A percentile compares a stretch with the other conserved stretches of the same genome.
Conservation (phyloP, 257 asterid genomes). For the Galeopsis tetrahit region DNA sequence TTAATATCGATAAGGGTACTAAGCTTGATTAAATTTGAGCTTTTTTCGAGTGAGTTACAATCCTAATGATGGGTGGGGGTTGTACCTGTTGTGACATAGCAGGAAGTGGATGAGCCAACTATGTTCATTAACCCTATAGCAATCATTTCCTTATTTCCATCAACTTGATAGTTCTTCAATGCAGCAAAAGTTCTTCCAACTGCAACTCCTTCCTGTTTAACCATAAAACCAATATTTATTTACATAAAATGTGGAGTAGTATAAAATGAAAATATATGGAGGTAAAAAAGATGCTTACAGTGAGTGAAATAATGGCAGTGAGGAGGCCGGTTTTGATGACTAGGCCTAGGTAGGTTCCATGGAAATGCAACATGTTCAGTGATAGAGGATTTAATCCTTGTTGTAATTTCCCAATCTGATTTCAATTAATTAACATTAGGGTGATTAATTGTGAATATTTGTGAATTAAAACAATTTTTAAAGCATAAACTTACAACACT, state of each 20-base stretch:
- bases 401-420: constrained; percentile 66
- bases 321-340: constrained; percentile 68
- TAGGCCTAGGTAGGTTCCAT: constrained; percentile 59
- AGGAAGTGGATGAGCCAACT: constrained; percentile 74
- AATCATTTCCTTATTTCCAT: constrained; percentile 87
- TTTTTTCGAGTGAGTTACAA: too few species aligned
- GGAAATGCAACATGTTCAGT: constrained; percentile 73
- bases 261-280: background rate
- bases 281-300: constrained; percentile 48
- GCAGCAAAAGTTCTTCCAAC: constrained; percentile 90
- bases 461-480: background rate
- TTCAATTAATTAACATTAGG: background rate
- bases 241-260: background rate
- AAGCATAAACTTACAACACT: constrained; percentile 53
- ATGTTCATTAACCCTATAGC: constrained; percentile 81
- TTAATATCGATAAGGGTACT: too few species aligned
- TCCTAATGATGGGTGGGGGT: background rate
- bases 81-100: constrained; percentile 73
- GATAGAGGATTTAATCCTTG: constrained; percentile 82
- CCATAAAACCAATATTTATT: background rate
- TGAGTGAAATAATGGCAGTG: constrained; percentile 77
- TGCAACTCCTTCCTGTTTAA: constrained; percentile 74
- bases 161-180: constrained; percentile 75
- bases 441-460: background rate
- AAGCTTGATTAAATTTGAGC: too few species aligned